A percentile compares a stretch with the other conserved stretches of the same genome.
Conservation (phyloP, 768 basidiomycete species). For the Psilocybe sp. region DNA sequence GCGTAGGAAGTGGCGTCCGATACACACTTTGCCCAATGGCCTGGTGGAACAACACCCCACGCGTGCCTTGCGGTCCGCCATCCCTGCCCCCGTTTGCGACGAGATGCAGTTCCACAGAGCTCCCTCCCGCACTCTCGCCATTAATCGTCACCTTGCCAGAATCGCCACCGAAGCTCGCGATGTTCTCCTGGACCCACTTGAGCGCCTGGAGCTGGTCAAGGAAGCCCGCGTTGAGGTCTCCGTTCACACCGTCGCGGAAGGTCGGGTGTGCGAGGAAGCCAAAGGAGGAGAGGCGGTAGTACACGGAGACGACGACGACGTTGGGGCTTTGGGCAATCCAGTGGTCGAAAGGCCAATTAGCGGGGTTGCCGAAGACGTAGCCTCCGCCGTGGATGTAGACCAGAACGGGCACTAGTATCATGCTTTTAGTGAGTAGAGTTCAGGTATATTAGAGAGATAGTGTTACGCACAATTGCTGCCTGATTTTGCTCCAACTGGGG, state of each 20-base stretch:
- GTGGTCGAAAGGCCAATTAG: slow-evolving; percentile 63
- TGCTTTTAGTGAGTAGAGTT: background rate
- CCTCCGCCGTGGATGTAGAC: slow-evolving; percentile 53
- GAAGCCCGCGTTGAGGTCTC: slow-evolving; percentile 54
- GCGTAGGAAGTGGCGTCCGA: slow-evolving; percentile 46
- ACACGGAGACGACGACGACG: slow-evolving; percentile 62
- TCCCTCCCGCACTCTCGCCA: slow-evolving; percentile 58
- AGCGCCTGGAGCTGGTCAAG: slow-evolving; percentile 61
- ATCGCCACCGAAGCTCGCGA: slow-evolving; percentile 64
- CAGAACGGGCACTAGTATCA: slow-evolving; percentile 37
- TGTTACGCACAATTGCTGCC: slow-evolving; percentile 43
- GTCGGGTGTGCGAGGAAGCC: slow-evolving; percentile 59
- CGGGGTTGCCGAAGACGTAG: slow-evolving; percentile 58
- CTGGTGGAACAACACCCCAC: slow-evolving; percentile 37
- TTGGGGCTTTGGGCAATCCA: slow-evolving; percentile 65
- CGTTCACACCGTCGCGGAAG: slow-evolving; percentile 33
- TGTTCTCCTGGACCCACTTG: slow-evolving; percentile 62
- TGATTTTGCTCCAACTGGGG: slow-evolving; percentile 44
- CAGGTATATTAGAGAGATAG: background rate
- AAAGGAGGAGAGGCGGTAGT: slow-evolving; percentile 62
- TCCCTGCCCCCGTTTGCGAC: slow-evolving; percentile 35
- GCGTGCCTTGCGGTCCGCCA: no score
- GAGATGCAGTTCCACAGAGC: slow-evolving; percentile 58
- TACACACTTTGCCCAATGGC: slow-evolving; percentile 66
- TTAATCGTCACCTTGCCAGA: slow-evolving; percentile 54